Base-by-base conservation (phyloP, 2,329 filamentous ascomycete species). In the Aureobasidium subglaciale region DNA sequence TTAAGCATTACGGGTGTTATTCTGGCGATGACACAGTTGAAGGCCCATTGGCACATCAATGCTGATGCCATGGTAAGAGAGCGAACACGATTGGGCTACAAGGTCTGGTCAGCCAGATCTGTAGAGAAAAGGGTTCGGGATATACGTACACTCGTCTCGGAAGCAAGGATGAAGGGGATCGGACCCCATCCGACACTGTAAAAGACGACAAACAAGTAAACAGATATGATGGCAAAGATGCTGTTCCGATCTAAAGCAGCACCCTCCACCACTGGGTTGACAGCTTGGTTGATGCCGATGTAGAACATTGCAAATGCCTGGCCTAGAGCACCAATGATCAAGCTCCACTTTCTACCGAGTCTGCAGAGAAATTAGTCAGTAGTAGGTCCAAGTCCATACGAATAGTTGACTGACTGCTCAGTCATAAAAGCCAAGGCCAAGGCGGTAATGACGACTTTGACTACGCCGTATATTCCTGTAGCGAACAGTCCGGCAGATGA, bases 231-330 rank as follows among this genome's bases (percentile, higher is more conserved):
- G 8, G 74, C 71, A 46, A 79, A 73, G 43, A 70, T 71, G 42
- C 85, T 85, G 10, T 85, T 83, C 0, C 81, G 73, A 2, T 84
- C 79, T 18, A 87, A 81, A 5, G 73, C 63, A 2, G 73, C 63
- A 6, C 78, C 80, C 4, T 67, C 62, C 1, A 79, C 65, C 0
- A 84, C 83, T 0, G 82, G 81, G 58, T 79, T 72, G 16, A 66
- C 59, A 22, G 64, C 64, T 35, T 37, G 50, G 24, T 55, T 45
- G 50, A 55, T 40, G n/a, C 65, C 69, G 40, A 71, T 70, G 59
- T 70, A 70, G 58, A 65, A 70, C 72, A 76, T 75, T 54, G 71
- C 70, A 56, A 74, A 74, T 0, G 71, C 71, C 59, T 75, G 73
- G 9, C 73, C 73, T 1, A 65, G 56, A 7, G 67, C 72, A 5